Percentiles rank a stretch among this genome's conserved stretches.
Conservation (phyloP, 805 yeast species). For the Monosporozyma siamensis region DNA sequence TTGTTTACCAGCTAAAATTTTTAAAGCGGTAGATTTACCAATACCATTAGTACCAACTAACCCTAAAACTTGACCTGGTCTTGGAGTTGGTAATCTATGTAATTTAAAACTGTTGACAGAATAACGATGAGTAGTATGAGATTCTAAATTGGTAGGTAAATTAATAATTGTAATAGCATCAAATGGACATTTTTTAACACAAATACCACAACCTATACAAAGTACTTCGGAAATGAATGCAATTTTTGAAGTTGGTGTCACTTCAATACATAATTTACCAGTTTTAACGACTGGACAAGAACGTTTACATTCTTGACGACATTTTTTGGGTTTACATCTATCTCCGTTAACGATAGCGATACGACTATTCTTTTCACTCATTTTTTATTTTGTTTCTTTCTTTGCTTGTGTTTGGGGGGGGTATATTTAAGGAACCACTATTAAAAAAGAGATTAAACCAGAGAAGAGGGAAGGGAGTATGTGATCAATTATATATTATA, state of each 20-base stretch:
- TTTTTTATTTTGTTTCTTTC: constrained; percentile 3
- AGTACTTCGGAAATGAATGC: constrained; percentile 89
- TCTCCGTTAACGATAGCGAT: constrained; percentile 92
- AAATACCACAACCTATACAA: constrained; percentile 99
- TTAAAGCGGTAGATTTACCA: constrained; percentile 94
- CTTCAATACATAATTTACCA: constrained; percentile 96
- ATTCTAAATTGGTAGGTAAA: constrained; percentile 88
- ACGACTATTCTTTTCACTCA: constrained; percentile 52
- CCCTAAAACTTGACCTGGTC: constrained; percentile 98
- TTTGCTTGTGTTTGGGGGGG: background rate
- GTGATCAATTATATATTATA: no score
- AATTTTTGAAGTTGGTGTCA: constrained; percentile 78
- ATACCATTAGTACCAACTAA: constrained; percentile 99
- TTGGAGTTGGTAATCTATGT: constrained; percentile 94
- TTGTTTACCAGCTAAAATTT: constrained; percentile 93
- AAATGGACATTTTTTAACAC: constrained; percentile 97
- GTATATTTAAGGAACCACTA: no score
- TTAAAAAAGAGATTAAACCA: no score
- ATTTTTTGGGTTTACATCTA: constrained; percentile 95
- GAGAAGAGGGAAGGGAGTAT: no score
- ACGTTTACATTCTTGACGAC: constrained; percentile 96
- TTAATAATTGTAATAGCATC: constrained; percentile 95
- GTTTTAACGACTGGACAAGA: constrained; percentile 97
- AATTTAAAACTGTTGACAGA: constrained; percentile 96
- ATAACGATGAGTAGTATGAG: constrained; percentile 91